Percentiles rank a stretch among this genome's conserved stretches.
These are phyloP conservation scores for Hyaloperonospora arabidopsidis DNA, from an alignment of 352 stramenopile genomes.

Conservation along the genomic window DNA sequence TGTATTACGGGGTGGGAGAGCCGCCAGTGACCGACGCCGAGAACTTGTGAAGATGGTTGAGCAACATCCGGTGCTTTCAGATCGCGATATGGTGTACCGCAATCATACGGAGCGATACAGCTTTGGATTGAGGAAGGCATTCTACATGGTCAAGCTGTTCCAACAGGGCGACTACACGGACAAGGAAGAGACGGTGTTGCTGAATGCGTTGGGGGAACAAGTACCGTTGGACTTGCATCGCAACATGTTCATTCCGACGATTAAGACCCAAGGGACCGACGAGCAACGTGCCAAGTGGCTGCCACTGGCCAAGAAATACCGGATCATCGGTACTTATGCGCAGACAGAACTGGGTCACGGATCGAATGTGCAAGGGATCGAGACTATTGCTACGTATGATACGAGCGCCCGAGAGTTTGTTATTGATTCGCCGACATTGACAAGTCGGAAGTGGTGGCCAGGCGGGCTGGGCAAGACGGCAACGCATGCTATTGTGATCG, in stretches of 20 bases:
- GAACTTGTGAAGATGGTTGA: constrained; percentile 19
- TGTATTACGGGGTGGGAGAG: constrained; percentile 11
- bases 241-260: constrained; percentile 24
- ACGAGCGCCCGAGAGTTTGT: constrained; percentile 86
- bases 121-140: constrained; percentile 24
- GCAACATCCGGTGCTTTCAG: constrained; percentile 20
- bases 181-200: constrained; percentile 21
- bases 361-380: constrained; percentile 28
- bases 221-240: constrained; percentile 17
- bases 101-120: constrained; percentile 28
- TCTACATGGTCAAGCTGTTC: constrained; percentile 19
- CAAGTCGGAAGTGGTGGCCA: constrained; percentile 94
- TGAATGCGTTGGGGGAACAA: constrained; percentile 18
- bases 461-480: constrained; percentile 29
- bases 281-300: constrained; percentile 24
- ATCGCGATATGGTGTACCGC: constrained; percentile 27
- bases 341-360: constrained; percentile 29
- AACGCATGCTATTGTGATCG: constrained; percentile 28
- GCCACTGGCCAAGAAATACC: constrained; percentile 21
- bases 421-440: constrained; percentile 91
- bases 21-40: constrained; percentile 15
- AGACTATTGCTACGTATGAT: constrained; percentile 46
- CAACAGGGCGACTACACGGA: constrained; percentile 16
- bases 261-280: constrained; percentile 24
- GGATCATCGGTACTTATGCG: constrained; percentile 24